Evolutionary conservation across 2,329 filamentous ascomycete genomes (phyloP).

Genomic region (Leptodontidium sp.): DNA sequence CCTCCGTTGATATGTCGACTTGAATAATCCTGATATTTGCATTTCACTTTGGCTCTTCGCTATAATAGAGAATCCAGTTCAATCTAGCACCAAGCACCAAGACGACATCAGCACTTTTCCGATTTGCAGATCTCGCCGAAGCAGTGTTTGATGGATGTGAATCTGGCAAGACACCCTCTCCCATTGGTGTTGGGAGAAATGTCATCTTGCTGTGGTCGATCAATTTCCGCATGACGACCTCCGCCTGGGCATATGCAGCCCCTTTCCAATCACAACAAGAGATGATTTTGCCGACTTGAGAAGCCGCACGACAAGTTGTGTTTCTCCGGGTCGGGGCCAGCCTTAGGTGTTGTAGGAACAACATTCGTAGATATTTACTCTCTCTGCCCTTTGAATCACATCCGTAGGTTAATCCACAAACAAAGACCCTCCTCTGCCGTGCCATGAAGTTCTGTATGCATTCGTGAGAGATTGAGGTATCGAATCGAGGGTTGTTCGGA

Average conservation of each 20-base stretch:
- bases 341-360: slow-evolving; percentile 51
- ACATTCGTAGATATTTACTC: slow-evolving; percentile 38
- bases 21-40: slow-evolving; percentile 60
- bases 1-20: slow-evolving; percentile 61
- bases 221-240: slow-evolving; percentile 53
- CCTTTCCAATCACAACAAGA: slow-evolving; percentile 63
- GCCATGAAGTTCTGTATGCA: slow-evolving; percentile 51
- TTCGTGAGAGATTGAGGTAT: slow-evolving; percentile 57
- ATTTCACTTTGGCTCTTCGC: slow-evolving; percentile 62
- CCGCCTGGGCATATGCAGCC: slow-evolving; percentile 61
- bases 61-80: slow-evolving; percentile 67
- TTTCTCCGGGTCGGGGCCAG: slow-evolving; percentile 54
- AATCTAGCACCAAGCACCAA: slow-evolving; percentile 61
- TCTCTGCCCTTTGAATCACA: slow-evolving; percentile 57
- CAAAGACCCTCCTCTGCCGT: slow-evolving; percentile 54
- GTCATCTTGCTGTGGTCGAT: slow-evolving; percentile 58
- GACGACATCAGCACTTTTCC: slow-evolving; percentile 62
- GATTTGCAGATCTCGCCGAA: slow-evolving; percentile 60
- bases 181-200: slow-evolving; percentile 66
- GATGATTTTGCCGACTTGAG: slow-evolving; percentile 58
- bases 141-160: slow-evolving; percentile 60
- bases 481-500: slow-evolving; percentile 54
- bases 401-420: slow-evolving; percentile 65
- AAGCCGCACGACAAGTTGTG: slow-evolving; percentile 53
- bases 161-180: slow-evolving; percentile 64